Percentiles rank a stretch among this genome's conserved stretches.
Conservation (phyloP, 2,329 filamentous ascomycete species). For the Endoconidiophora polonica region DNA sequence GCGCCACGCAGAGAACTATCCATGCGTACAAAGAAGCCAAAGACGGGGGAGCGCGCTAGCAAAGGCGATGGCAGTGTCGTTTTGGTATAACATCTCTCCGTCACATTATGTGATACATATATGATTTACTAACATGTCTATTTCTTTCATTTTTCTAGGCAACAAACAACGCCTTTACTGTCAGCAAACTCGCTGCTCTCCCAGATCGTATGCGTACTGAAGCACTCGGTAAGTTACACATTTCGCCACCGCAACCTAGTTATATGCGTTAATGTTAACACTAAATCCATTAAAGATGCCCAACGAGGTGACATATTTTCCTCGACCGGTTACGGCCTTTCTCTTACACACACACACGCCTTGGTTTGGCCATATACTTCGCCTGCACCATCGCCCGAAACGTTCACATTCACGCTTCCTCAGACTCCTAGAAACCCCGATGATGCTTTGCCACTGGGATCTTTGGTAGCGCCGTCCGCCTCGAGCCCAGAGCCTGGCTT, state of each 20-base stretch:
- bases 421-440: slow-evolving; percentile 48
- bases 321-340: slow-evolving; percentile 57
- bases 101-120: background rate
- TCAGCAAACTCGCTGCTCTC: slow-evolving; percentile 68
- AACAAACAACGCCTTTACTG: slow-evolving; percentile 68
- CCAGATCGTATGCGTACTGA: slow-evolving; percentile 59
- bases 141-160: slow-evolving; percentile 35
- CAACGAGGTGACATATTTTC: slow-evolving; percentile 51
- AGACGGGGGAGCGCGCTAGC: slow-evolving; percentile 42
- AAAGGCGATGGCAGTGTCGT: slow-evolving; percentile 53
- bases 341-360: slow-evolving; percentile 65
- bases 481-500: slow-evolving; percentile 70
- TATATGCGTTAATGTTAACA: slow-evolving; percentile 2
- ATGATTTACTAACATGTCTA: background rate
- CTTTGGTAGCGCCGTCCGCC: slow-evolving; percentile 63
- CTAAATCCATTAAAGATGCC: slow-evolving; percentile 28
- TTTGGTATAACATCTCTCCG: slow-evolving; percentile 33
- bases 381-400: slow-evolving; percentile 52
- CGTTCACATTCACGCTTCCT: slow-evolving; percentile 65
- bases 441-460: slow-evolving; percentile 65
- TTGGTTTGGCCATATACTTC: slow-evolving; percentile 79
- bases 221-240: slow-evolving; percentile 39
- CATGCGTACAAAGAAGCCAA: slow-evolving; percentile 45
- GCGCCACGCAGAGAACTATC: slow-evolving; percentile 33
- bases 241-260: slow-evolving; percentile 8